Evolutionary conservation across 2,329 filamentous ascomycete species (phyloP), one percentile per base, ranked within the genome.

Genomic region (Dactylellina haptotyla): DNA sequence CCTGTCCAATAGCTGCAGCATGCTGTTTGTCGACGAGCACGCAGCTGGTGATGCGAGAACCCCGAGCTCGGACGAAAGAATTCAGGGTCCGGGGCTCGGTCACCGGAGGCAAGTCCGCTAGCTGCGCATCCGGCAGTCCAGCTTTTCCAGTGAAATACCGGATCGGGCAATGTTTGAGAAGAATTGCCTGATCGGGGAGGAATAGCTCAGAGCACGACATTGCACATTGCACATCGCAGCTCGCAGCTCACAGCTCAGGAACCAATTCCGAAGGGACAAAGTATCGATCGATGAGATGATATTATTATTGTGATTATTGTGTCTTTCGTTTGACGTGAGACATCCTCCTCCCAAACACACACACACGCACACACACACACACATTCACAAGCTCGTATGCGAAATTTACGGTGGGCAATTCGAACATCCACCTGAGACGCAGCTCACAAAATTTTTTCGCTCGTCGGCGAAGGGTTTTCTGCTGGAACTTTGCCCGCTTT

Each of bases 61-160:
- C 51, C 69, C 69, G 69, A 73, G 69, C 69, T 73, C 69, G 69
- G 69, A 66, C 69, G 69, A 66, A 54, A 73, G 67, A 73, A 41
- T 59, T 46, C 69, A 56, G 69, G 59, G 59, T 66, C 50, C 69
- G 61, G 69, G 50, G 50, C 61, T 66, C 69, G 69, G 64, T 26
- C 61, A 73, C 69, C 69, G 69, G 61, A 56, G 2, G 16, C 18
- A 20, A 5, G 18, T 16, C n/a, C 14, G 16, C 69, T 62, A 73
- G 39, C 16, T 61, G 48, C 14, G 5, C 20, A 66, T n/a, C 8
- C 8, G 48, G 67, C 8, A 73, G 23, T 46, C 18, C 32, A 26
- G 14, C 37, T 30, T 32, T 51, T 32, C 5, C 46, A 14, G 18
- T 9, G 4, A 18, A 54, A 18, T 54, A 10, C 63, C 43, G 2